phyloP scores from a whole-genome alignment of 2,329 filamentous ascomycete species.

The Capronia epimyces region DNA sequence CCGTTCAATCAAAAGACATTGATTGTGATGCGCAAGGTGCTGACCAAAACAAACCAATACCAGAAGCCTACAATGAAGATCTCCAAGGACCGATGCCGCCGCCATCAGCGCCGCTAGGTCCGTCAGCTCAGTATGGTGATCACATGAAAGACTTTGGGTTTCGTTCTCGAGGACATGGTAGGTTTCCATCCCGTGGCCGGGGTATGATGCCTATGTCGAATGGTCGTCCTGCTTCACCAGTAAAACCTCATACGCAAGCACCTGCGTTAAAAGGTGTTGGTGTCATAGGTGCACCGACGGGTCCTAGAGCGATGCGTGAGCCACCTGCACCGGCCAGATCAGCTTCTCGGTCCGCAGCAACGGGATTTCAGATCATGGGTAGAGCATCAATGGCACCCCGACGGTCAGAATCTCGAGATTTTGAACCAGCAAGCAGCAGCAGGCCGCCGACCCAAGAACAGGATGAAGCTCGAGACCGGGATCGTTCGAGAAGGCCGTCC shows the following conservation, averaged over 20 bases:
- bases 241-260: slow-evolving; percentile 28
- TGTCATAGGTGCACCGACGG: slow-evolving; percentile 71
- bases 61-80: slow-evolving; percentile 28
- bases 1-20: slow-evolving; percentile 3
- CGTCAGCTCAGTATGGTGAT: slow-evolving; percentile 30
- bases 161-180: slow-evolving; percentile 38
- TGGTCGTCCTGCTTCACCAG: slow-evolving; percentile 30
- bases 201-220: slow-evolving; percentile 32
- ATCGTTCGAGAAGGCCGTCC: slow-evolving; percentile 16
- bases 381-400: slow-evolving; percentile 23
- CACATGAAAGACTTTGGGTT: slow-evolving; percentile 12
- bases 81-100: slow-evolving; percentile 29
- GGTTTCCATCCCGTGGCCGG: slow-evolving; percentile 39
- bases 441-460: slow-evolving; percentile 21
- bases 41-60: slow-evolving; percentile 28
- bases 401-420: slow-evolving; percentile 23
- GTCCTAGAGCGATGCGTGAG: slow-evolving; percentile 82
- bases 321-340: slow-evolving; percentile 20
- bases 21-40: not conserved
- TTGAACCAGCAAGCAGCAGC: slow-evolving; percentile 10
- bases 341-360: slow-evolving; percentile 17
- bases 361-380: slow-evolving; percentile 29
- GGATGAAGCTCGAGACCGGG: slow-evolving; percentile 42
- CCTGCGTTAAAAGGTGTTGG: slow-evolving; percentile 50
- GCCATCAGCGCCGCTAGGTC: slow-evolving; percentile 32